Conservation (phyloP, 1,139 yeast genomes). For the Yamadazyma pseudoaaseri region DNA sequence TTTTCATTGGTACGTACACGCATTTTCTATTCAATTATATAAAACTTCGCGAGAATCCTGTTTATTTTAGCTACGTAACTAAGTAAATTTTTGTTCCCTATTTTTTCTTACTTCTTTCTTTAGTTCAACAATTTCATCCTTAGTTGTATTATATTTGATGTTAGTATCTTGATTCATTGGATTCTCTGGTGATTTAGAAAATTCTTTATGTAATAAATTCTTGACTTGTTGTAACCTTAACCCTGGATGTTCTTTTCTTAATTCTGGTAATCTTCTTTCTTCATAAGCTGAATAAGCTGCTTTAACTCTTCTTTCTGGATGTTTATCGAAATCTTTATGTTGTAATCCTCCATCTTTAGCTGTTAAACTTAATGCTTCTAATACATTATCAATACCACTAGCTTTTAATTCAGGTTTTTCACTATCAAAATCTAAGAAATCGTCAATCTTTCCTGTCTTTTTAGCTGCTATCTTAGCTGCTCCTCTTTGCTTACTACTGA, state of each 20-base stretch:
- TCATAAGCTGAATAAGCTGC: slow-evolving; percentile 76
- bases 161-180: slow-evolving; percentile 82
- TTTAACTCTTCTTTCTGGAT: slow-evolving; percentile 86
- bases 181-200: slow-evolving; percentile 76
- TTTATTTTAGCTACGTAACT: slow-evolving; percentile 2
- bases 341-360: slow-evolving; percentile 53
- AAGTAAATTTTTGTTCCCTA: slow-evolving; percentile 42
- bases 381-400: slow-evolving; percentile 72
- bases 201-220: slow-evolving; percentile 73
- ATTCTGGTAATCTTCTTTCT: slow-evolving; percentile 69
- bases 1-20: slow-evolving; percentile 2
- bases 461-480: slow-evolving; percentile 67
- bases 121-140: slow-evolving; percentile 50
- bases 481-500: slow-evolving; percentile 58
- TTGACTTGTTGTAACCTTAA: slow-evolving; percentile 76
- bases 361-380: slow-evolving; percentile 73
- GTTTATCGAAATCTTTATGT: slow-evolving; percentile 73
- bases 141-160: slow-evolving; percentile 59
- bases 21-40: slow-evolving; percentile 2
- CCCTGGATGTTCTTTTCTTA: slow-evolving; percentile 78
- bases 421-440: slow-evolving; percentile 51
- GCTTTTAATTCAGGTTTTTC: slow-evolving; percentile 63
- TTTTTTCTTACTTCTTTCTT: slow-evolving; percentile 51
- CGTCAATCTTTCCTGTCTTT: slow-evolving; percentile 65
- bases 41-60: slow-evolving; percentile 2